Evolutionary conservation across 1,139 yeast genomes (phyloP), one percentile per base, ranked within the genome.

Genomic region (Lizanozyma gosingica): DNA sequence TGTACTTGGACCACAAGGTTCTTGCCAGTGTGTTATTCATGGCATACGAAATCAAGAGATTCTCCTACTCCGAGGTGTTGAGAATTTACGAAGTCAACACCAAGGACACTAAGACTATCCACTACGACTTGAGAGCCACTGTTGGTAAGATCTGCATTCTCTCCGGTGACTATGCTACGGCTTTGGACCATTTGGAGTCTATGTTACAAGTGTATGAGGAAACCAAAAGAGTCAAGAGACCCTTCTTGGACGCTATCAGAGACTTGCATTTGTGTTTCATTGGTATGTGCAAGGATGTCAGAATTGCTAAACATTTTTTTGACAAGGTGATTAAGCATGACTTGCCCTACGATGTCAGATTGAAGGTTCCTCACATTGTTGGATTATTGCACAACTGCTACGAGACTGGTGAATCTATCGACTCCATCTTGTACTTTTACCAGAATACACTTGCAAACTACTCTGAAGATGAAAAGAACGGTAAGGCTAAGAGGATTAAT

Each of bases 251-350:
- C 16, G 55, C 63, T 2, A 59, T 70, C 45, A 60, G 68, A 37
- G 84, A 82, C 59, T 79, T 83, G 39, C 95, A 84, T 60, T 71
- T 83, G 47, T 73, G 84, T 2, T 87, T 88, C 53, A 81, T 88
- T 53, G 95, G 95, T 38, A 80, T 78, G 48, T 83, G 90, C 58
- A 78, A 79, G 50, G 94, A 87, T 51, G 68, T 82, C 40, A 70
- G 69, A 32, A 78, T 86, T 38, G 86, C 95, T 3, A 77, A 75
- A 53, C 75, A 78, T 39, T 84, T 84, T 53, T 87, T 83, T 55
- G 78, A 78, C 47, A 82, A 82, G 54, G 90, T 88, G 1, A 66
- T 83, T 40, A 68, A 72, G 44, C 65, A 65, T 41, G 79, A 78
- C 45, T 79, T 83, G 67, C 94, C 95, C 15, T 85, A 85, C 57